A percentile compares a stretch with the other conserved stretches of the same genome.
Conservation (phyloP, 768 basidiomycete genomes). For the Hygrocybe punicea region DNA sequence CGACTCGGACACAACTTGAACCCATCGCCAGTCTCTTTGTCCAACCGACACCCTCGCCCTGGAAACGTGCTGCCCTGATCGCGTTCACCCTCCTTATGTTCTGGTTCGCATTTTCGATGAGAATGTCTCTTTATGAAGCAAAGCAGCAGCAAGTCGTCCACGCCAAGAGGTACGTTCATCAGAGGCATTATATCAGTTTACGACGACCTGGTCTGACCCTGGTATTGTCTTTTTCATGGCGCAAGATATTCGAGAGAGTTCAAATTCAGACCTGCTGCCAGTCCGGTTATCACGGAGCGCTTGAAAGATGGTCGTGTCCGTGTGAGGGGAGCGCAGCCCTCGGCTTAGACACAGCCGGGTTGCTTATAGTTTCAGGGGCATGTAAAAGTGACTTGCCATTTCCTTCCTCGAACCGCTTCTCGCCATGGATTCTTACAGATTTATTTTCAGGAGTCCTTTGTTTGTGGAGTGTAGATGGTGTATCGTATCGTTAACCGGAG, state of each 20-base stretch:
- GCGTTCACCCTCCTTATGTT: constrained; percentile 40
- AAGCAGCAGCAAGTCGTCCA: constrained; percentile 47
- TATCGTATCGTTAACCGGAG: too few species aligned
- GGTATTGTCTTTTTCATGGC: background rate
- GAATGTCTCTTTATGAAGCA: constrained; percentile 19
- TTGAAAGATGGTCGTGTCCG: constrained; percentile 67
- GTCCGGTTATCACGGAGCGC: constrained; percentile 74
- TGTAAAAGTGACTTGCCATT: too few species aligned
- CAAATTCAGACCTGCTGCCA: constrained; percentile 81
- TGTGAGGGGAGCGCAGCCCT: constrained; percentile 64
- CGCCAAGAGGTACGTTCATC: constrained; percentile 55
- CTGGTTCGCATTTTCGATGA: constrained; percentile 43
- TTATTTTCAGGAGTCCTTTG: too few species aligned
- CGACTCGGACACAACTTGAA: too few species aligned
- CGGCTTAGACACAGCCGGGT: constrained; percentile 29
- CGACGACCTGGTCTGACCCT: too few species aligned
- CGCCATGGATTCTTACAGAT: too few species aligned
- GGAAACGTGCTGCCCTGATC: constrained; percentile 48
- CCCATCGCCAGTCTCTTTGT: constrained; percentile 37
- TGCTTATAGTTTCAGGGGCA: too few species aligned
- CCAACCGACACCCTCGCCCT: constrained; percentile 38
- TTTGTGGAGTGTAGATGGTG: too few species aligned
- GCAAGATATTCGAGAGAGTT: constrained; percentile 76
- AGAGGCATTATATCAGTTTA: too few species aligned
- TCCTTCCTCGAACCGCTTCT: too few species aligned